Evolutionary conservation across 371 early-diverging fungal species (phyloP).

Genomic region (Apophysomyces sp.): DNA sequence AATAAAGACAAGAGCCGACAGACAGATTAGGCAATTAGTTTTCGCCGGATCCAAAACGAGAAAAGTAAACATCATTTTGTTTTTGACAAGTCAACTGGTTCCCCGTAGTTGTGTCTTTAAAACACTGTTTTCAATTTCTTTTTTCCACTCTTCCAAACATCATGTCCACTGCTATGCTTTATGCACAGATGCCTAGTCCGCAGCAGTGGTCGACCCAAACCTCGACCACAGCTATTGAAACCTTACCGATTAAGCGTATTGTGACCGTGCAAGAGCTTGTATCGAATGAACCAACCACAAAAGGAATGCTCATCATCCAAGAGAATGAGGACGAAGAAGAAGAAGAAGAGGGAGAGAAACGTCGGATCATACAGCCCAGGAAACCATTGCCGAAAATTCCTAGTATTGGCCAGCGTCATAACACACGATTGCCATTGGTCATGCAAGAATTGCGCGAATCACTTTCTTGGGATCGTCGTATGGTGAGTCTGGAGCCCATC

Average conservation of each 20-base stretch:
- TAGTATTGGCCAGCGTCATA: conserved; percentile 1
- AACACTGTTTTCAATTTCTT: not conserved
- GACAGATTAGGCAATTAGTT: not conserved
- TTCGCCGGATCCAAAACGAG: not conserved
- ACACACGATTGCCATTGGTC: not conserved
- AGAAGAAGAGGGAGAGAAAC: not conserved
- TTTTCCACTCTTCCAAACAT: not conserved
- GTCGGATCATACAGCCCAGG: not conserved
- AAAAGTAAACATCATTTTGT: not conserved
- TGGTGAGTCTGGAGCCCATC: conserved; percentile 6
- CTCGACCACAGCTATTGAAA: not conserved
- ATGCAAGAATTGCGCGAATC: not conserved
- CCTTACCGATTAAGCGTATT: conserved; percentile 5
- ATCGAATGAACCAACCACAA: conserved; percentile 5
- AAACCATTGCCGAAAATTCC: conserved; percentile 11
- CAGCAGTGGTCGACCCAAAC: not conserved
- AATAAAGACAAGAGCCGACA: not conserved
- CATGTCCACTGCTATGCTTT: not conserved
- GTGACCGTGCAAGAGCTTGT: conserved; percentile 14
- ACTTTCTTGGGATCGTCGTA: not conserved
- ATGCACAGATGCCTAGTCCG: not conserved
- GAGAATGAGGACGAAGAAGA: conserved; percentile 12
- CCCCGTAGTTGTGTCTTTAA: not conserved
- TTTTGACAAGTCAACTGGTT: not conserved
- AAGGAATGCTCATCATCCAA: conserved; percentile 12